Conservation (phyloP, 1,139 yeast species). For the Candida glucosophila region DNA sequence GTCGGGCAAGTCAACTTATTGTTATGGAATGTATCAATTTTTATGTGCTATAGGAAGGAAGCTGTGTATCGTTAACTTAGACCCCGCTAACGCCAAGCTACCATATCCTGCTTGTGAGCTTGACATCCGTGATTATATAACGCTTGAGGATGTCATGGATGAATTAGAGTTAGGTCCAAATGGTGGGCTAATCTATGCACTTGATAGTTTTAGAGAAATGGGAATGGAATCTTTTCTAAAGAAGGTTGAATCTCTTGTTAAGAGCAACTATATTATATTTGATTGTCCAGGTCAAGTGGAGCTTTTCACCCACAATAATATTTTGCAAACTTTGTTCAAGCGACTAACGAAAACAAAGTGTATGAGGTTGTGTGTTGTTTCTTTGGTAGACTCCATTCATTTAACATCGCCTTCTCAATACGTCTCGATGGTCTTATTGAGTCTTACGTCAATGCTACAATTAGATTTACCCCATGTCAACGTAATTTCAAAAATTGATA, state of each 20-base stretch:
- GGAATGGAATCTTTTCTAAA: constrained; percentile 50
- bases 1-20: constrained; percentile 91
- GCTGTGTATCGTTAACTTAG: constrained; percentile 73
- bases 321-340: constrained; percentile 30
- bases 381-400: constrained; percentile 78
- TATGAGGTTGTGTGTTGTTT: constrained; percentile 76
- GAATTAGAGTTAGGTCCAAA: constrained; percentile 82
- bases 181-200: constrained; percentile 87
- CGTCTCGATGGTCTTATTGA: constrained; percentile 70
- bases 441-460: constrained; percentile 58
- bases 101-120: constrained; percentile 71
- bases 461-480: constrained; percentile 38
- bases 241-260: constrained; percentile 46
- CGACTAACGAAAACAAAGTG: constrained; percentile 39
- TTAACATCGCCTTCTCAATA: constrained; percentile 86
- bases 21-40: constrained; percentile 87
- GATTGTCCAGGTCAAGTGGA: constrained; percentile 67
- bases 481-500: constrained; percentile 77
- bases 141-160: constrained; percentile 85
- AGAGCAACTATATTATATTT: constrained; percentile 69
- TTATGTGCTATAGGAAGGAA: constrained; percentile 89
- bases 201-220: constrained; percentile 49
- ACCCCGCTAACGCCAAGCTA: constrained; percentile 85
- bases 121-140: constrained; percentile 82
- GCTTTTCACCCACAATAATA: constrained; percentile 37